Evolutionary conservation across 306 rosid species (phyloP), one percentile per base, ranked within the genome.

Genomic region (Quercus wislizeni): DNA sequence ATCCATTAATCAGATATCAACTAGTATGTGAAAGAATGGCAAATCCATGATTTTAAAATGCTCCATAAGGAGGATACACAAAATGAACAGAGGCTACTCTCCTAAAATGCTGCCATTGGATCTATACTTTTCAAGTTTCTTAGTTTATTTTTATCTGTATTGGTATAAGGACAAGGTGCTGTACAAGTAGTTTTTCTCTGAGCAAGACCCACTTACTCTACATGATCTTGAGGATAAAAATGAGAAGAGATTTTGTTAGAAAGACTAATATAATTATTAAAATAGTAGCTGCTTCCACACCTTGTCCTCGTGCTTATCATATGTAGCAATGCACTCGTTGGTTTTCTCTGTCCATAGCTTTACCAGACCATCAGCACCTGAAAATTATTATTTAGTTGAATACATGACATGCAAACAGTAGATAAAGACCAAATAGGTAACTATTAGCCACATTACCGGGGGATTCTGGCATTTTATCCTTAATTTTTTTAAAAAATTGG

Each of bases 291-390:
- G 63, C 43, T 69, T 31, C 30, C 71, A 71, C 71, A 92, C 99
- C 98, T 95, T 95, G 86, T 95, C 96, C 85, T 92, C 97, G 49
- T 95, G 99, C 19, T 91, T 78, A 86, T 95, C 99, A 80, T 92
- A 93, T 21, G 91, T 88, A 58, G 96, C 96, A 84, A 91, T 85
- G 81, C 98, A 90, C 83, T 95, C 99, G 73, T 87, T 85, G 14
- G 94, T 86, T 82, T 92, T 95, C 20, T 92, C 92, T 12, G 92
- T 91, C 98, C 98, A 95, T 61, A 95, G 90, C 93, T 92, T 95
- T 71, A 95, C 86, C 80, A 90, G 81, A 28, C 97, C 96, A 87
- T 95, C 96, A 74, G 98, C 97, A 80, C 92, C 99, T 95, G 92
- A 84, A 88, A 33, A 86, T 52, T 54, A 74, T 23, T 54, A 75